phyloP scores from a whole-genome alignment of 2,329 filamentous ascomycete genomes.

The Penicillium sp. region DNA sequence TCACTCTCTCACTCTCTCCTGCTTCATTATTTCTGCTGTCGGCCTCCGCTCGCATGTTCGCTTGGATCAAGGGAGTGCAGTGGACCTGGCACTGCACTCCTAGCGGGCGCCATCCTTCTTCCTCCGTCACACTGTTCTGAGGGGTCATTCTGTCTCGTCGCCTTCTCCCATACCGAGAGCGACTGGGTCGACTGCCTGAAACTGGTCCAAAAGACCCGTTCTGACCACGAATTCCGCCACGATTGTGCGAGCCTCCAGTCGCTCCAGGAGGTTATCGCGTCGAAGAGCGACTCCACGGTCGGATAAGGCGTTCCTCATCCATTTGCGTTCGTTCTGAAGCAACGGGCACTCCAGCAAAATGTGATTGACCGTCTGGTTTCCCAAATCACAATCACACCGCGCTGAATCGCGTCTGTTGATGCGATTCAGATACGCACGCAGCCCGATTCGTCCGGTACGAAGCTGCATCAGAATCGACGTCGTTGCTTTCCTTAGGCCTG shows the following conservation, averaged over 20 bases:
- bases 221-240: background rate
- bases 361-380: too few species aligned
- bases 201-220: background rate
- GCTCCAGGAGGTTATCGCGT: background rate
- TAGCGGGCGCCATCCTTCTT: constrained; percentile 2
- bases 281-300: background rate
- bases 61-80: constrained; percentile 1
- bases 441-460: too few species aligned
- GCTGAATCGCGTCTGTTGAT: too few species aligned
- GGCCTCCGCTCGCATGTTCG: background rate
- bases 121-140: constrained; percentile 4
- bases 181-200: background rate
- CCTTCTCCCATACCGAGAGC: background rate
- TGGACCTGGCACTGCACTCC: constrained; percentile 6
- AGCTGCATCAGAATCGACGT: too few species aligned
- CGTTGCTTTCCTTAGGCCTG: too few species aligned
- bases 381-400: too few species aligned
- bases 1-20: background rate
- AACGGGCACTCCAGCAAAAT: too few species aligned
- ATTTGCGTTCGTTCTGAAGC: too few species aligned
- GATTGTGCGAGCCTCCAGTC: background rate
- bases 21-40: background rate
- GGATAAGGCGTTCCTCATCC: background rate
- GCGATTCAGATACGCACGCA: too few species aligned
- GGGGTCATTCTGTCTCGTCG: constrained; percentile 1